Percentiles rank a stretch among this genome's conserved stretches.
phyloP scores from a whole-genome alignment of 306 rosid species.

The Glycyrrhiza uralensis region DNA sequence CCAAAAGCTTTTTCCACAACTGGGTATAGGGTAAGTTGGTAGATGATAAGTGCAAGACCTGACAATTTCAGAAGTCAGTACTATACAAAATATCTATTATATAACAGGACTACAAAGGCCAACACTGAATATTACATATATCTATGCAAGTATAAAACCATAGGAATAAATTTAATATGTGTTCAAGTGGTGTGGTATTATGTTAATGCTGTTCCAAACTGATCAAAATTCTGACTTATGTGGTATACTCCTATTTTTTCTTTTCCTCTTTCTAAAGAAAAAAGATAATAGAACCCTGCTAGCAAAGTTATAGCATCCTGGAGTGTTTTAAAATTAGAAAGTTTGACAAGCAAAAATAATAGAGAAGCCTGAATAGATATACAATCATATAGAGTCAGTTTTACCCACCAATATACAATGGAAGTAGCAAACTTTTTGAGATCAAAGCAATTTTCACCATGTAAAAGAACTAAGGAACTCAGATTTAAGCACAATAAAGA shows the following conservation, averaged over 20 bases:
- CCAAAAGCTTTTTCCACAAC: conserved; percentile 49
- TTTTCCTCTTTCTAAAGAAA: not conserved
- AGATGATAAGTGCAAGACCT: conserved; percentile 62
- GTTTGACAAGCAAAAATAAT: not conserved
- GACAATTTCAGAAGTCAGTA: conserved; percentile 4
- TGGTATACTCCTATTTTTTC: not conserved
- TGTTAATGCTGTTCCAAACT: not conserved
- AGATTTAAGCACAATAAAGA: not conserved
- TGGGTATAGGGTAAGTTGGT: conserved; percentile 55
- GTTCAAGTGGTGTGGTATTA: too few relatives aligned
- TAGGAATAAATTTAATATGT: not conserved
- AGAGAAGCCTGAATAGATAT: too few relatives aligned
- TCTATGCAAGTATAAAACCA: not conserved
- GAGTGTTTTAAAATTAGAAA: not conserved
- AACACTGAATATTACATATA: not conserved
- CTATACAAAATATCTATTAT: not conserved
- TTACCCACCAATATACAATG: not conserved
- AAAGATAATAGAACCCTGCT: not conserved
- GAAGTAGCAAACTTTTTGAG: not conserved
- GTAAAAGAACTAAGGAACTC: not conserved
- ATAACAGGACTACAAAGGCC: not conserved
- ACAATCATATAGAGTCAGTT: not conserved
- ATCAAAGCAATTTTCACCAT: not conserved
- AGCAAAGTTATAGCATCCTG: not conserved
- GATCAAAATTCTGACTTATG: not conserved